Percentiles rank a stretch among this genome's conserved stretches.
phyloP scores from a whole-genome alignment of 306 rosid genomes.

The Rosa chinensis region DNA sequence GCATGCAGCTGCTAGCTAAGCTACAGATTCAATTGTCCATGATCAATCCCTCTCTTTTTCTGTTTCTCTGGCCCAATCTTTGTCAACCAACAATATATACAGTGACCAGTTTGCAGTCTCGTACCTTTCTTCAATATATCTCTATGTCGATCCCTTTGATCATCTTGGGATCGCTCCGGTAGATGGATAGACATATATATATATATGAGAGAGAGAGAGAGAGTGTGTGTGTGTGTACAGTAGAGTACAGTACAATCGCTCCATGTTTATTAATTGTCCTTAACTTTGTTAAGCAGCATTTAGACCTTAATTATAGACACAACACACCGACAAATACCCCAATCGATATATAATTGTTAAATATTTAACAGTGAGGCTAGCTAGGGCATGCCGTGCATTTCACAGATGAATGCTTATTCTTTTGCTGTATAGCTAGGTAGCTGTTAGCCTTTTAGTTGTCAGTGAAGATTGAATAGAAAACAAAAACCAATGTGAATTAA shows the following conservation, averaged over 20 bases:
- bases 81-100: slow-evolving; percentile 22
- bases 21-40: slow-evolving; percentile 12
- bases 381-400: not conserved
- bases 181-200: too few relatives aligned
- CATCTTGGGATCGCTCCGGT: not conserved
- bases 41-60: slow-evolving; percentile 18
- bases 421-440: not conserved
- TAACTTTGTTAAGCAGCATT: not conserved
- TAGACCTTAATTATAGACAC: not conserved
- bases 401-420: not conserved
- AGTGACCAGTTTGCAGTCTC: not conserved
- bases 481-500: slow-evolving; percentile 4
- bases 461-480: not conserved
- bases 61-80: slow-evolving; percentile 1
- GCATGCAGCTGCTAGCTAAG: not conserved
- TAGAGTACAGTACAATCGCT: not conserved
- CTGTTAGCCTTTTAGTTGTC: slow-evolving; percentile 1
- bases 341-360: not conserved
- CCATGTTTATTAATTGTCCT: not conserved
- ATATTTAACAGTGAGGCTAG: not conserved
- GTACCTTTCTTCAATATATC: slow-evolving; percentile 15
- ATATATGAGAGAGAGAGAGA: not conserved
- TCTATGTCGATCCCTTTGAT: not conserved
- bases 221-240: too few relatives aligned
- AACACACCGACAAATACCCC: not conserved